A percentile compares a stretch with the other conserved stretches of the same genome.
Conservation (phyloP, 2,329 filamentous ascomycete species). For the Coniochaeta sp. region DNA sequence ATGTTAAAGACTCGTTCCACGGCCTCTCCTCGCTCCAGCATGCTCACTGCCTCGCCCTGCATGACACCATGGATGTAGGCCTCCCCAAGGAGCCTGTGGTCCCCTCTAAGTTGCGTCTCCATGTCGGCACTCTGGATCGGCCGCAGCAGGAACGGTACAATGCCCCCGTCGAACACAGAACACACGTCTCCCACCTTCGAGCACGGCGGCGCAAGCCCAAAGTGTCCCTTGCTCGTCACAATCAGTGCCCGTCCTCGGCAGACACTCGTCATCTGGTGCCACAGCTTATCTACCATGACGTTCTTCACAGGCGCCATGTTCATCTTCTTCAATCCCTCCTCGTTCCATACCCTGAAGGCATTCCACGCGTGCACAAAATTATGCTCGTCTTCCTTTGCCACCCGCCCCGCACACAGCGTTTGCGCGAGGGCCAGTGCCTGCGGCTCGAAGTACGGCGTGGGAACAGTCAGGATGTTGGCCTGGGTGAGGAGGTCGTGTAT, state of each 20-base stretch:
- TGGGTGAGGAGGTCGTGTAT: background rate
- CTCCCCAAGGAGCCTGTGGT: background rate
- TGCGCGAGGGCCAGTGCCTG: background rate
- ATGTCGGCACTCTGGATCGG: background rate
- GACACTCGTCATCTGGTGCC: background rate
- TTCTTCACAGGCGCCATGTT: background rate
- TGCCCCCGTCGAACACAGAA: background rate
- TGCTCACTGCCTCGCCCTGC: background rate
- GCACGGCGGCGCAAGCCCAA: background rate
- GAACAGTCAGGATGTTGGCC: background rate
- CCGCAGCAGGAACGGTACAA: background rate
- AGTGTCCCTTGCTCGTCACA: background rate
- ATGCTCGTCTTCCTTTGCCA: background rate
- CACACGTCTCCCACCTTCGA: background rate
- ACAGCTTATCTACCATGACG: background rate
- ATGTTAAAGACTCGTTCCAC: background rate
- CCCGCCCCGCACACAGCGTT: background rate
- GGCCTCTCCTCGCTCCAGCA: constrained; percentile 1
- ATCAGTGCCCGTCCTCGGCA: background rate
- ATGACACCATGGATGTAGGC: background rate
- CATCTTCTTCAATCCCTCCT: background rate
- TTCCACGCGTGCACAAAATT: background rate
- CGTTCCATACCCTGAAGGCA: background rate
- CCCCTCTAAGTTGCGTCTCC: background rate
- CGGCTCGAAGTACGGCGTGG: background rate